These are phyloP conservation scores for Penicillium desertorum DNA, from an alignment of 495 filamentous ascomycete species.

Conservation along the genomic window DNA sequence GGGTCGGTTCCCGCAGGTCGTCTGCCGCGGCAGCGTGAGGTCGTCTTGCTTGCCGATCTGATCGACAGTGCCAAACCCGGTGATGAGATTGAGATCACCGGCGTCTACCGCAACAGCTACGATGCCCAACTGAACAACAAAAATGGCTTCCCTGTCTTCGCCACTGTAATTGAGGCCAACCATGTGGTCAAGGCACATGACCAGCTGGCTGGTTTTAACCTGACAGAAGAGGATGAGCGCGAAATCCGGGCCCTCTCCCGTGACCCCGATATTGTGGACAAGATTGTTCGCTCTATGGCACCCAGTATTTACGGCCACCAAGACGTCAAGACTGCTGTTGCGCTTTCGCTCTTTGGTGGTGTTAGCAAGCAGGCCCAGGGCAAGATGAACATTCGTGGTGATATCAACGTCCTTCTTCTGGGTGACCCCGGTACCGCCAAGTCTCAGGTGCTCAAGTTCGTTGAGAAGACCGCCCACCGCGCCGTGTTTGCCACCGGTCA, in stretches of 20 bases:
- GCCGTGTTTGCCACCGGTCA: constrained; percentile 99
- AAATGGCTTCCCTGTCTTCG: constrained; percentile 98
- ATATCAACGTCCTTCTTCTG: constrained; percentile 96
- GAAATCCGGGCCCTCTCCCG: constrained; percentile 81
- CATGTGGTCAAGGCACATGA: constrained; percentile 96
- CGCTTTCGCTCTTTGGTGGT: constrained; percentile 91
- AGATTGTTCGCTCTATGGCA: constrained; percentile 90
- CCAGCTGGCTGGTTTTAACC: constrained; percentile 92
- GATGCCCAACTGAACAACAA: constrained; percentile 97
- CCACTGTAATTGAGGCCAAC: constrained; percentile 96
- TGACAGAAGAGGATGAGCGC: constrained; percentile 95
- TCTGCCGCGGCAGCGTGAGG: constrained; percentile 90
- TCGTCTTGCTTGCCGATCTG: constrained; percentile 93
- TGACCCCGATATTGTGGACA: constrained; percentile 91
- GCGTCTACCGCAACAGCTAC: constrained; percentile 98
- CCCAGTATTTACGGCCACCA: constrained; percentile 96
- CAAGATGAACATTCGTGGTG: constrained; percentile 86
- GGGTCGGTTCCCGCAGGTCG: constrained; percentile 96
- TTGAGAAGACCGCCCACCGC: constrained; percentile 95
- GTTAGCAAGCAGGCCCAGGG: constrained; percentile 88
- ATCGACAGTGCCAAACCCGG: constrained; percentile 97
- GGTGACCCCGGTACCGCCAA: constrained; percentile 99
- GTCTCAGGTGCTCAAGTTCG: constrained; percentile 96
- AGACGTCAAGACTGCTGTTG: constrained; percentile 97
- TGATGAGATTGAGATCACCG: constrained; percentile 96